These are phyloP conservation scores for Colletotrichum sojae DNA, from an alignment of 2,329 filamentous ascomycete species.

Conservation along the genomic window DNA sequence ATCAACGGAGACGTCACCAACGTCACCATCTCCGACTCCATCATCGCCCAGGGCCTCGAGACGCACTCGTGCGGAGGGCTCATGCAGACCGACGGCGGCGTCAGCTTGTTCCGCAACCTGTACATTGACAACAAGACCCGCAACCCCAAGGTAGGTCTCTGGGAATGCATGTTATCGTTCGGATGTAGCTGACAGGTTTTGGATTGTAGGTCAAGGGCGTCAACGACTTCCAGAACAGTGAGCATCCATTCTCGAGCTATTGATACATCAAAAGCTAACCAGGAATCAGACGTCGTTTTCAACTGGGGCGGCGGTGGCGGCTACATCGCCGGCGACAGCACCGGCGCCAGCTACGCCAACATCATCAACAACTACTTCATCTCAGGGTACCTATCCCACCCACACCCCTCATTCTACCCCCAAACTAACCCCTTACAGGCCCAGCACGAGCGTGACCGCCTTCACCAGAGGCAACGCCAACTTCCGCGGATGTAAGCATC, in stretches of 20 bases:
- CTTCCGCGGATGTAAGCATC: constrained; percentile 60
- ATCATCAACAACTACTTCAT: constrained; percentile 72
- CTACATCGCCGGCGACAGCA: constrained; percentile 68
- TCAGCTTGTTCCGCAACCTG: constrained; percentile 64
- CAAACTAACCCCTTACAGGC: constrained; percentile 45
- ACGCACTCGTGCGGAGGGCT: constrained; percentile 67
- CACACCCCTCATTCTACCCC: no score
- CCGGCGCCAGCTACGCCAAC: constrained; percentile 62
- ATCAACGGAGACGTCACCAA: constrained; percentile 63
- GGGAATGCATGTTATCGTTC: no score
- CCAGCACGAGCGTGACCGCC: constrained; percentile 62
- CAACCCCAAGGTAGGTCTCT: constrained; percentile 59
- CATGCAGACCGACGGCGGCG: constrained; percentile 64
- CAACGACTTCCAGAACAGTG: constrained; percentile 65
- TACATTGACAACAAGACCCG: constrained; percentile 72
- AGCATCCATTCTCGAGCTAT: not conserved
- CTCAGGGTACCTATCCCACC: constrained; percentile 47
- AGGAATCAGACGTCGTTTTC: constrained; percentile 59
- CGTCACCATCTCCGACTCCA: constrained; percentile 66
- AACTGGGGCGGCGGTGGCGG: constrained; percentile 69
- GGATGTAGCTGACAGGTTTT: no score
- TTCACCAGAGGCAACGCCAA: constrained; percentile 69
- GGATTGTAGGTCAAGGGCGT: constrained; percentile 61
- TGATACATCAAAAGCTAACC: constrained; percentile 42
- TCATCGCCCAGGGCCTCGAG: constrained; percentile 67